Base-by-base conservation (phyloP, 805 yeast genomes). In the Pichia thaimueangensis region DNA sequence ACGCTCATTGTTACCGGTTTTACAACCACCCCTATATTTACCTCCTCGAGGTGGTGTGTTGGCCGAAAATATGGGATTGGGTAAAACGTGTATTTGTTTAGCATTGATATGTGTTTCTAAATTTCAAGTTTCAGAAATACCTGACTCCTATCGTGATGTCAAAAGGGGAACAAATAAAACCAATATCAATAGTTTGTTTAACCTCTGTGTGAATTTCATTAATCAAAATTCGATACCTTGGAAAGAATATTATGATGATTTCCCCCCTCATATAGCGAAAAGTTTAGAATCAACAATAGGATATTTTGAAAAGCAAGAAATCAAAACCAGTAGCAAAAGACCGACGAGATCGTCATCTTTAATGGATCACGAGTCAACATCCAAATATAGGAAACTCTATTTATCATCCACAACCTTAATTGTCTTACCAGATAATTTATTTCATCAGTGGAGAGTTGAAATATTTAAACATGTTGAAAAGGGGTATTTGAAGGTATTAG, bases 31-130 rank as follows among this genome's bases (percentile, higher is more conserved):
- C 17, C 52, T 57, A 4, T 76, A 68, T 48, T 51, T 51, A 12
- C 62, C 77, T 2, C 78, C 84, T 0, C 62, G 73, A 49, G 84
- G 84, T 16, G 85, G 84, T 0, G 75, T 78, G 5, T 56, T 78
- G 13, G 83, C 83, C 1, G 85, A 78, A 45, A 78, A 77, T 67
- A 78, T 78, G 84, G 85, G 85, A 1, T 60, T 78, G 30, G 85
- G 85, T 0, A 78, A 78, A 53, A 78, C 85, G 0, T 67, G 77
- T 37, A 78, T 78, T 5, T 76, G 82, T 50, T 58, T 79, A 22
- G 74, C 80, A 4, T 60, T 78, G 37, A 68, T 82, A 0, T 73
- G 82, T 48, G 51, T 72, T 7, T 71, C 87, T 0, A 76, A 72
- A 48, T 61, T 57, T 50, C 82, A 81, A 37, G 53, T 70, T 2